Conservation (phyloP, 176 grass and related monocot species). For the Guadua angustifolia region DNA sequence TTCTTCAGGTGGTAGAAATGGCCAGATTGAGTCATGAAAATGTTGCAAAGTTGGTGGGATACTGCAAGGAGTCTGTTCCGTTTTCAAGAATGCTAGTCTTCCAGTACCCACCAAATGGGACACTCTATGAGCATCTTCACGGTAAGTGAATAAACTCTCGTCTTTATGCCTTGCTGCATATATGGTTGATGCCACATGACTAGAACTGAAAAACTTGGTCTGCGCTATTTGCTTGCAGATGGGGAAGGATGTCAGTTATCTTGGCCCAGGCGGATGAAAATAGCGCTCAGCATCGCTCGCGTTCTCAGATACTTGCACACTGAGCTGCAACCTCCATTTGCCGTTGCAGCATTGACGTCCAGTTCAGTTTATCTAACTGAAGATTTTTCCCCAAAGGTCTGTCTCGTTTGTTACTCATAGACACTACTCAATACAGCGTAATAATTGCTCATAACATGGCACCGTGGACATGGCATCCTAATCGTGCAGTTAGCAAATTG, state of each 20-base stretch:
- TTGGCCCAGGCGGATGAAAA: slow-evolving; percentile 84
- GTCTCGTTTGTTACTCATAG: neutral
- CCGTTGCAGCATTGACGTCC: slow-evolving; percentile 65
- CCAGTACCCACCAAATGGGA: slow-evolving; percentile 90
- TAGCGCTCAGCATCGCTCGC: slow-evolving; percentile 64
- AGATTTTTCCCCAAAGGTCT: slow-evolving; percentile 89
- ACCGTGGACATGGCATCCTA: neutral
- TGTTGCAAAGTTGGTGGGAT: slow-evolving; percentile 70
- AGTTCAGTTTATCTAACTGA: slow-evolving; percentile 91
- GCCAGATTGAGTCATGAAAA: slow-evolving; percentile 74
- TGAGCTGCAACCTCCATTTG: slow-evolving; percentile 81
- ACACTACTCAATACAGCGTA: neutral
- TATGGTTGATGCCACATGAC: neutral
- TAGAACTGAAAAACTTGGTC: neutral
- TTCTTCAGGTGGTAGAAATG: slow-evolving; percentile 72
- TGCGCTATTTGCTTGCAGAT: slow-evolving; percentile 52
- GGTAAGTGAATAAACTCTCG: slow-evolving; percentile 46
- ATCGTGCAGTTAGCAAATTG: neutral
- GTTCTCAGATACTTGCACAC: slow-evolving; percentile 85
- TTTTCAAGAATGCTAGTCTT: slow-evolving; percentile 90
- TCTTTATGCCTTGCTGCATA: neutral
- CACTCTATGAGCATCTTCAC: slow-evolving; percentile 83
- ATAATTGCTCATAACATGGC: neutral
- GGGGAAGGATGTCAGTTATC: slow-evolving; percentile 77
- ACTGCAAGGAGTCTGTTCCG: slow-evolving; percentile 80